These are phyloP conservation scores for Rhododendron vialii DNA, from an alignment of 148 eudicot genomes.

Conservation along the genomic window DNA sequence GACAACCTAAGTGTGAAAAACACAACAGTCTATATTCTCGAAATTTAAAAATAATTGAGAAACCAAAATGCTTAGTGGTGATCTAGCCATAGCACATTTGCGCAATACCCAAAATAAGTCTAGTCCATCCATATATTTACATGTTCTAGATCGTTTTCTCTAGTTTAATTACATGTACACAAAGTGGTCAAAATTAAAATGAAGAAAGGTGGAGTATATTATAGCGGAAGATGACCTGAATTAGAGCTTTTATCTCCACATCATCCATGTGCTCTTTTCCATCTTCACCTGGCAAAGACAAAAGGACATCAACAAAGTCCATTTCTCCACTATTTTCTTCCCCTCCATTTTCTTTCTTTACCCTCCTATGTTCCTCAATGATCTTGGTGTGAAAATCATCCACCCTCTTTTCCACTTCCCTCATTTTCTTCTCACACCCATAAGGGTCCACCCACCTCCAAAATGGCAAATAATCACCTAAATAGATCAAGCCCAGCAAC, in stretches of 20 bases:
- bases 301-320: constrained; percentile 90
- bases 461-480: constrained; percentile 89
- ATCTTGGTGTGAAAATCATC: constrained; percentile 83
- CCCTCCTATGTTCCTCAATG: constrained; percentile 62
- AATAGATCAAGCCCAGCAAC: constrained; percentile 80
- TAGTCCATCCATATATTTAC: neutral
- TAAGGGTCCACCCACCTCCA: constrained; percentile 96
- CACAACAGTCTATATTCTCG: neutral
- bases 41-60: neutral
- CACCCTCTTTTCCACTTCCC: constrained; percentile 85
- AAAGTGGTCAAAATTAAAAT: neutral
- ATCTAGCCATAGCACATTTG: no score
- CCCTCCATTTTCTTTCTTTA: constrained; percentile 15
- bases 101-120: neutral
- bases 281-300: constrained; percentile 84
- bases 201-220: neutral
- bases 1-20: neutral
- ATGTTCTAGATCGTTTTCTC: neutral
- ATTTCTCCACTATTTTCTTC: constrained; percentile 38
- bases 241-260: constrained; percentile 82
- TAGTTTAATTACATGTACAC: neutral
- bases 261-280: constrained; percentile 79
- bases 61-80: neutral
- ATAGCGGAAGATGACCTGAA: constrained; percentile 50
- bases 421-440: constrained; percentile 89